Conservation (phyloP, 2,329 filamentous ascomycete genomes). For the Penicillium hordei region DNA sequence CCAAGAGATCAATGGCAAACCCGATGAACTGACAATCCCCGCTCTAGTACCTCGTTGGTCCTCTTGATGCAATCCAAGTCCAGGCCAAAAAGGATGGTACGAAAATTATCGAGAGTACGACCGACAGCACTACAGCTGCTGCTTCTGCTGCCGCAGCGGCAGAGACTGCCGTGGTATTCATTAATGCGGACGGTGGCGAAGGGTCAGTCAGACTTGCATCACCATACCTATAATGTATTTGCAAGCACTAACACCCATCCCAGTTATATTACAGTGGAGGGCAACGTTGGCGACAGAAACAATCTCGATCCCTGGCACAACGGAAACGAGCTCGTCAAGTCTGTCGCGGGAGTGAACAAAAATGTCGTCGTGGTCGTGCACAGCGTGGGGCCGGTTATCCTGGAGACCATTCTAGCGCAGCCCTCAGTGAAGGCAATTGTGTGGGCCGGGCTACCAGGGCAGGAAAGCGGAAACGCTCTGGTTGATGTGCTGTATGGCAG, state of each 20-base stretch:
- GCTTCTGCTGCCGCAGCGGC: conserved; percentile 39
- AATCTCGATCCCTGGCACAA: conserved; percentile 50
- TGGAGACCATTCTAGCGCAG: conserved; percentile 63
- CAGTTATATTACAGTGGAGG: conserved; percentile 51
- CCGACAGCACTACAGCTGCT: conserved; percentile 38
- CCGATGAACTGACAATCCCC: not conserved
- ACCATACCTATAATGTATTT: no score
- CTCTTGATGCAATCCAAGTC: conserved; percentile 44
- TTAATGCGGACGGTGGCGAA: conserved; percentile 51
- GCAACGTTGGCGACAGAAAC: conserved; percentile 56
- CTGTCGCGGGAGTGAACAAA: conserved; percentile 58
- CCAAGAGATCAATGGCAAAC: not conserved
- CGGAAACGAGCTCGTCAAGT: conserved; percentile 48
- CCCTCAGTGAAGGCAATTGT: conserved; percentile 64
- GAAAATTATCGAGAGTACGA: conserved; percentile 44
- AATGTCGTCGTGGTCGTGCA: conserved; percentile 66
- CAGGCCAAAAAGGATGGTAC: conserved; percentile 41
- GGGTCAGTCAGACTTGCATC: conserved; percentile 25
- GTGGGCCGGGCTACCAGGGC: conserved; percentile 64
- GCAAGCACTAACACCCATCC: not conserved
- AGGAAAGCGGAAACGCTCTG: conserved; percentile 49
- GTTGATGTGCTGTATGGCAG: conserved; percentile 49
- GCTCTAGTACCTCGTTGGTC: conserved; percentile 44
- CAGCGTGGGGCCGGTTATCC: conserved; percentile 61
- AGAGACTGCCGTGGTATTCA: conserved; percentile 50